Conservation (phyloP, 2,329 filamentous ascomycete genomes). For the Diaporthe sp. region DNA sequence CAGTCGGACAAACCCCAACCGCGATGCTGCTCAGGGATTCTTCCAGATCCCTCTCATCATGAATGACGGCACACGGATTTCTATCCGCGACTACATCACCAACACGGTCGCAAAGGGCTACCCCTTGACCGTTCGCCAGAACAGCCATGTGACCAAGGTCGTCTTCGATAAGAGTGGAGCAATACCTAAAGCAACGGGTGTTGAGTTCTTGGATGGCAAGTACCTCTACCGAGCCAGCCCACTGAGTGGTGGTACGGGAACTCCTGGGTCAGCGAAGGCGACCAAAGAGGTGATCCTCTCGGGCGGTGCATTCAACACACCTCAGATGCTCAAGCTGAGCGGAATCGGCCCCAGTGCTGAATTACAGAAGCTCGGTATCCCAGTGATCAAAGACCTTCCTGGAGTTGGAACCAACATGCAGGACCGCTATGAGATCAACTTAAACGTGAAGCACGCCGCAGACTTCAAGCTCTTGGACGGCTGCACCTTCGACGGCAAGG, state of each 20-base stretch:
- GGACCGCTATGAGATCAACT: slow-evolving; percentile 65
- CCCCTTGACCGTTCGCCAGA: slow-evolving; percentile 53
- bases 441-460: slow-evolving; percentile 56
- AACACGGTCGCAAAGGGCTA: slow-evolving; percentile 46
- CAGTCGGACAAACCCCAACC: slow-evolving; percentile 46
- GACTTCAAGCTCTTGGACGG: slow-evolving; percentile 52
- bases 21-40: slow-evolving; percentile 61
- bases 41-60: slow-evolving; percentile 68
- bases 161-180: slow-evolving; percentile 41
- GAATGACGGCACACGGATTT: slow-evolving; percentile 22
- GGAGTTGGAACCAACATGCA: slow-evolving; percentile 71
- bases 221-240: slow-evolving; percentile 53
- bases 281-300: slow-evolving; percentile 63
- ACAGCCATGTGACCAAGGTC: slow-evolving; percentile 49
- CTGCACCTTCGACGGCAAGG: slow-evolving; percentile 49
- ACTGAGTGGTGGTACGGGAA: slow-evolving; percentile 51
- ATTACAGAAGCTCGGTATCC: slow-evolving; percentile 53
- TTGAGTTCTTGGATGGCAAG: slow-evolving; percentile 50
- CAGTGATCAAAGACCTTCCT: slow-evolving; percentile 64
- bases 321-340: slow-evolving; percentile 65
- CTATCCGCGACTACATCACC: slow-evolving; percentile 43
- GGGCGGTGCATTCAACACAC: slow-evolving; percentile 65
- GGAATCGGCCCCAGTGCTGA: slow-evolving; percentile 59
- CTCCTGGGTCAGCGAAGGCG: slow-evolving; percentile 48
- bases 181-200: slow-evolving; percentile 44